Conservation (phyloP, 306 rosid species). For the Citrullus amarus region DNA sequence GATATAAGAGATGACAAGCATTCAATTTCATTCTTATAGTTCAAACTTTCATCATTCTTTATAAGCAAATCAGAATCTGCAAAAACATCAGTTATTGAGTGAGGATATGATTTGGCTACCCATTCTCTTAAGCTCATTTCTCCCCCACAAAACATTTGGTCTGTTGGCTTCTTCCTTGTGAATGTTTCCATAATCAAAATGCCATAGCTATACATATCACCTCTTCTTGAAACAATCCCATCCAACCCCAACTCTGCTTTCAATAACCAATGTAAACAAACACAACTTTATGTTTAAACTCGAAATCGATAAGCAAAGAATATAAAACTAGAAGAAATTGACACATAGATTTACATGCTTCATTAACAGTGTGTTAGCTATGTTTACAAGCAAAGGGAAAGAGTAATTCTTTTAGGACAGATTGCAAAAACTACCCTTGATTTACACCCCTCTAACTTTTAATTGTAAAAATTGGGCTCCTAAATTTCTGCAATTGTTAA, state of each 20-base stretch:
- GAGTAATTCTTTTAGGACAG: no score
- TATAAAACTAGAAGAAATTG: no score
- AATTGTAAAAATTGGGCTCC: no score
- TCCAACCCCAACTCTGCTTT: constrained; percentile 18
- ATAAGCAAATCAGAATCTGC: background rate
- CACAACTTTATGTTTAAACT: no score
- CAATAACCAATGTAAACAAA: background rate
- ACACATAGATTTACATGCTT: no score
- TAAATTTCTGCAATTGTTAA: no score
- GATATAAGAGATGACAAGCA: background rate
- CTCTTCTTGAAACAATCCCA: constrained; percentile 23
- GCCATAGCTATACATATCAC: constrained; percentile 34
- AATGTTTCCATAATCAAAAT: constrained; percentile 29
- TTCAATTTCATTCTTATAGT: background rate
- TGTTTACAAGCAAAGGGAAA: no score
- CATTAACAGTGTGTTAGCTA: no score
- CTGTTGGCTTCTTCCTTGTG: constrained; percentile 28
- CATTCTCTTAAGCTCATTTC: constrained; percentile 6
- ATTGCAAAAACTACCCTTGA: no score
- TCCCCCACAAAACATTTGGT: constrained; percentile 17
- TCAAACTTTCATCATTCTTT: background rate
- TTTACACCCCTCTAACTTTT: no score
- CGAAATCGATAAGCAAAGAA: no score
- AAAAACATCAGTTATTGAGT: background rate
- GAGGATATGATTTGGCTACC: constrained; percentile 9